These are phyloP conservation scores for Parastagonospora avenae DNA, from an alignment of 2,329 filamentous ascomycete genomes.

Conservation along the genomic window DNA sequence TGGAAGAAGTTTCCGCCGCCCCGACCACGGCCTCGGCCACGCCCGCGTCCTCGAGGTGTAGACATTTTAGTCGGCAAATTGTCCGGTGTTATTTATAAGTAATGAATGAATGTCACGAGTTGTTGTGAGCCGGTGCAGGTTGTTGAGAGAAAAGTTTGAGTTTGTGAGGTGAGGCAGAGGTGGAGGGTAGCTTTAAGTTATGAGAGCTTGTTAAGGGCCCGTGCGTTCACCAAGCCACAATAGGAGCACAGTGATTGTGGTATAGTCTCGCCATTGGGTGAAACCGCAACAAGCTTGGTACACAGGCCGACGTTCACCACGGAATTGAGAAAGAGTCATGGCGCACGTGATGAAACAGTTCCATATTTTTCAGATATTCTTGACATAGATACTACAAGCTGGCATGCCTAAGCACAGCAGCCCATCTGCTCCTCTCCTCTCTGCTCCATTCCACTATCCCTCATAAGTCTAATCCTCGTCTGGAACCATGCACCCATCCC, in stretches of 20 bases:
- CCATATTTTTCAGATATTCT: constrained; percentile 5
- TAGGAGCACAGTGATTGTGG: not conserved
- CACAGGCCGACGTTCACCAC: not conserved
- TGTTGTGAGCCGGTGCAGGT: not conserved
- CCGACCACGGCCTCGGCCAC: constrained; percentile 27
- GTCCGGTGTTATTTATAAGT: not conserved
- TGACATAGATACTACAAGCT: constrained; percentile 10
- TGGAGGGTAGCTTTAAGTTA: not conserved
- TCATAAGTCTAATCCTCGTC: not conserved
- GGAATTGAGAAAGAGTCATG: not conserved
- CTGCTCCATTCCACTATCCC: not conserved
- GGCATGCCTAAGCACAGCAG: constrained; percentile 6
- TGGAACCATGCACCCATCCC: not conserved
- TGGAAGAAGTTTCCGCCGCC: constrained; percentile 17
- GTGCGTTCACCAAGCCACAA: constrained; percentile 17
- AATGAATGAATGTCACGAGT: not conserved
- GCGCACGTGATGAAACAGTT: not conserved
- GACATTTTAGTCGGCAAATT: constrained; percentile 4
- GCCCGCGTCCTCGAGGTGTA: constrained; percentile 19
- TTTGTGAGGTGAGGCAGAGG: constrained; percentile 2
- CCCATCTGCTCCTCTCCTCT: not conserved
- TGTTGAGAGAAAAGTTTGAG: not conserved
- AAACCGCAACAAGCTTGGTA: not conserved
- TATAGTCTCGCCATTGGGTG: not conserved
- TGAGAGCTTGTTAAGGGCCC: constrained; percentile 4